Evolutionary conservation across 768 basidiomycete species (phyloP).

Genomic region (Lactarius sanguifluus): DNA sequence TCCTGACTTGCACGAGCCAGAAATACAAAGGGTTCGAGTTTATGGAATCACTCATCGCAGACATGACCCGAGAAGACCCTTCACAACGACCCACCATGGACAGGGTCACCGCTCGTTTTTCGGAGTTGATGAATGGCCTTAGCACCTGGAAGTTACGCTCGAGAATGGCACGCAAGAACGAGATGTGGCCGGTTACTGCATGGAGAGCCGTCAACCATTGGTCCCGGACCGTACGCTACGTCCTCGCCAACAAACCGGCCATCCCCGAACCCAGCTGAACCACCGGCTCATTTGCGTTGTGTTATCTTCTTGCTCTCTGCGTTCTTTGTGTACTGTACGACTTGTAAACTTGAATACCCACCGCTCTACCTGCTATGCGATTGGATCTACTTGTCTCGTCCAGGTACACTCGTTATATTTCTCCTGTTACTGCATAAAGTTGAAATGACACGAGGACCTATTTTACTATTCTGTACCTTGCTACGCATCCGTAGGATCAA

Average conservation of each 20-base stretch:
- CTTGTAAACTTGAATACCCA: neutral
- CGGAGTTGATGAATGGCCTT: neutral
- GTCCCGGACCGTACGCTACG: slow-evolving; percentile 10
- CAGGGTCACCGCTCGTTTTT: slow-evolving; percentile 11
- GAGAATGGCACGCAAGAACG: slow-evolving; percentile 11
- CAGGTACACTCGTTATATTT: neutral
- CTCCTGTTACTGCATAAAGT: neutral
- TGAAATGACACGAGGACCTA: neutral
- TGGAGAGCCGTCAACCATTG: slow-evolving; percentile 16
- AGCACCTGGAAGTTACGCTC: slow-evolving; percentile 25
- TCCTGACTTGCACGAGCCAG: slow-evolving; percentile 6
- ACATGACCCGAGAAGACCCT: slow-evolving; percentile 41
- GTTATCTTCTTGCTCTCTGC: neutral
- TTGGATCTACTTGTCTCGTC: no score
- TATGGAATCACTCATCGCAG: slow-evolving; percentile 25
- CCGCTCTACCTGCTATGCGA: neutral
- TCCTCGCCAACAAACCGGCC: slow-evolving; percentile 11
- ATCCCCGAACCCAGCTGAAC: slow-evolving; percentile 21
- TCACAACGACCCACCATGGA: slow-evolving; percentile 35
- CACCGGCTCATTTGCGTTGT: neutral
- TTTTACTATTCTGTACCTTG: neutral
- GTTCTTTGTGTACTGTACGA: neutral
- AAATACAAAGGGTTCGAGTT: slow-evolving; percentile 22
- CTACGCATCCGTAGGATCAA: neutral
- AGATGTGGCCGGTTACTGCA: slow-evolving; percentile 13